Evolutionary conservation across 441 rosid species (phyloP), one percentile per base, ranked within the genome.

Genomic region (Breynia disticha): DNA sequence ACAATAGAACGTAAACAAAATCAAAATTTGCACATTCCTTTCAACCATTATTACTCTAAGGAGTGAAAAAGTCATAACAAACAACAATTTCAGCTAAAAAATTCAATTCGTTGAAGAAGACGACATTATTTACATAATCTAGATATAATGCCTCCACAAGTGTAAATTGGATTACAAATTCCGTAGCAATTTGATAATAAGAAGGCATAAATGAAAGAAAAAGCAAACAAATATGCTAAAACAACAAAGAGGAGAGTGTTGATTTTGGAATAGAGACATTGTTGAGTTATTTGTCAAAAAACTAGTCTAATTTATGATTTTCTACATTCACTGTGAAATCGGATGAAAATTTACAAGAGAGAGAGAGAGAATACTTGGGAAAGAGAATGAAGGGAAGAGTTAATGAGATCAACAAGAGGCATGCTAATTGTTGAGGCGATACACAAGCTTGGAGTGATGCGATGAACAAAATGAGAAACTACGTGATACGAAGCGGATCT

Each of bases 351-450:
- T 9, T 22, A 18, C 43, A 11, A 37, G 49, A 18, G 10, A 21
- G 32, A 41, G 44, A 11, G 17, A 9, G 11, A 39, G 61, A 73
- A 86, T 63, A 87, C 97, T 65, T 80, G 88, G 59, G 62, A 52
- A 71, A 90, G 77, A 63, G 97, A 87, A 70, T 83, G 86, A 56
- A 83, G 81, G 79, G 84, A 85, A 49, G 79, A 77, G 62, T 80
- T 87, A 54, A 81, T 75, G 54, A 90, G 78, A 70, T 90, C 95
- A 59, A 74, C 70, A 67, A 76, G 32, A 59, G 88, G 87, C 96
- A 24, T 24, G 32, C 4, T 24, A 7, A 3, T 24, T 24, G 4
- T 24, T 24, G 32, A 24, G 3, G 32, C 32, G 32, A 24, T 3
- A 7, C 32, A 2, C 4, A 7, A 24, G 32, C 32, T 24, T 24